Conservation (phyloP, 176 grass and related monocot species). For the Oryza nivara region DNA sequence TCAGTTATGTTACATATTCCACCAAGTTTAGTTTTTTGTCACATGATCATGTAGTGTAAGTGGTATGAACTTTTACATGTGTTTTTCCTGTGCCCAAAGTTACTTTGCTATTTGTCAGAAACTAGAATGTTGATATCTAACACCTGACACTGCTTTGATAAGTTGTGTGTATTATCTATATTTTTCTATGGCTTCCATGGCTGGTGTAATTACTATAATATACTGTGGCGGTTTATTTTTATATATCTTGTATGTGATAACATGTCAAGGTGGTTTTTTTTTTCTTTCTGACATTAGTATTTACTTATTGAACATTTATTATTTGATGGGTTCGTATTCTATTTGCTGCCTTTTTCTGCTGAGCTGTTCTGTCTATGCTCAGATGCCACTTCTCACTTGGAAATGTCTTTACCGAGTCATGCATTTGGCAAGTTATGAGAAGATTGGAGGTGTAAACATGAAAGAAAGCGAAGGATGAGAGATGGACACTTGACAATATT, state of each 20-base stretch:
- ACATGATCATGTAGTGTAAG: neutral
- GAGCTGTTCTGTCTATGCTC: neutral
- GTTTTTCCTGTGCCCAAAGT: neutral
- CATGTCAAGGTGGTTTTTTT: neutral
- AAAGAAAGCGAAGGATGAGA: neutral
- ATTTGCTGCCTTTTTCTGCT: neutral
- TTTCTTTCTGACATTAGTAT: neutral
- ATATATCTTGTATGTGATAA: neutral
- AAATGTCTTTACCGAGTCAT: neutral
- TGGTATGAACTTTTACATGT: neutral
- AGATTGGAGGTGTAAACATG: neutral
- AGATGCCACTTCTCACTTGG: neutral
- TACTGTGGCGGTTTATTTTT: neutral
- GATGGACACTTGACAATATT: neutral
- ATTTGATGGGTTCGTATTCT: neutral
- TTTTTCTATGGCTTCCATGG: neutral
- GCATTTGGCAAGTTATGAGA: neutral
- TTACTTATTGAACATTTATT: neutral
- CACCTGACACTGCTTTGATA: neutral
- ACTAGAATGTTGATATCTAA: neutral
- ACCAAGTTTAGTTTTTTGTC: neutral
- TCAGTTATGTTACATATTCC: neutral
- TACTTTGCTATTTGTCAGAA: neutral
- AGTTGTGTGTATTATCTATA: neutral
- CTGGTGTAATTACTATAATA: neutral